Conservation (phyloP, 441 rosid genomes). For the Jatropha multifida region DNA sequence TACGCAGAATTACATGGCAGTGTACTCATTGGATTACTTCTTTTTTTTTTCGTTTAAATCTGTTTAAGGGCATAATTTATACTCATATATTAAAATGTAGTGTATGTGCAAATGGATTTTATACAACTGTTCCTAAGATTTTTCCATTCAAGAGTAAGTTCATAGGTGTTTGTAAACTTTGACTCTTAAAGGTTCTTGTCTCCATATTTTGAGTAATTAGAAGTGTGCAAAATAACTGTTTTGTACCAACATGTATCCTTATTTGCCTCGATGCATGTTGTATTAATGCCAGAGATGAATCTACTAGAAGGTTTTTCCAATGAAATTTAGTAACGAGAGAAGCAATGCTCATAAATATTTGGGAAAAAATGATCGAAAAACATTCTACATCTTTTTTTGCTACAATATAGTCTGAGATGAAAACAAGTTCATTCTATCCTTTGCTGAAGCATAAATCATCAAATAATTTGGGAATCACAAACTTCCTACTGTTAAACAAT, state of each 20-base stretch:
- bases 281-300: not conserved
- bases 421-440: not conserved
- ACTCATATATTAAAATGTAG: not conserved
- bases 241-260: not conserved
- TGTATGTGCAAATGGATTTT: not conserved
- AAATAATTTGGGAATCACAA: conserved; percentile 6
- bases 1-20: not conserved
- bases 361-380: conserved; percentile 5
- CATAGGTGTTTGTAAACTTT: not conserved
- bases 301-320: not conserved
- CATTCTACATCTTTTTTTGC: not conserved
- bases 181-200: not conserved
- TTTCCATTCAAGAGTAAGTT: not conserved
- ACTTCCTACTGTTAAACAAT: not conserved
- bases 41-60: too few relatives aligned
- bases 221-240: not conserved
- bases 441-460: not conserved
- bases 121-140: not conserved
- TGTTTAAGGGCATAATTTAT: not conserved
- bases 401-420: not conserved
- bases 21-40: not conserved
- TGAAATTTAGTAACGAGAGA: not conserved
- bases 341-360: not conserved
- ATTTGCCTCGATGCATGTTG: not conserved
- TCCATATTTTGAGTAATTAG: not conserved